Conservation (phyloP, 345 rosid genomes). For the Cardamine chenopodiifolia region DNA sequence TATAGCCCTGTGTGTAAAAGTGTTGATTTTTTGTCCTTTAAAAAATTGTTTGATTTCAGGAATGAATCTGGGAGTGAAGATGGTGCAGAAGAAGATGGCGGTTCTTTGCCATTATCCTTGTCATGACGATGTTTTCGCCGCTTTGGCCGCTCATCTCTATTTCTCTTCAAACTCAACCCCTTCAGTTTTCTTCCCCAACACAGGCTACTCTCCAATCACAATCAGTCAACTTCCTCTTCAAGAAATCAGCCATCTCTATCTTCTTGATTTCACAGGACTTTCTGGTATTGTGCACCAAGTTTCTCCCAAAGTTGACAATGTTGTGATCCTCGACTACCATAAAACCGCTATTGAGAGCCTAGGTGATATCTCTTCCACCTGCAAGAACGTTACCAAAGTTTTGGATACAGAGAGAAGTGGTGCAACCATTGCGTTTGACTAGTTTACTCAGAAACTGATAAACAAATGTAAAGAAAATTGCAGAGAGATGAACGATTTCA, state of each 20-base stretch:
- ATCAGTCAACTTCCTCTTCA: slow-evolving; percentile 58
- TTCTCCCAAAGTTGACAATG: slow-evolving; percentile 56
- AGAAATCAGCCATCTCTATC: slow-evolving; percentile 61
- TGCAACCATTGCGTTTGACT: slow-evolving; percentile 75
- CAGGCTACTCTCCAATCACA: slow-evolving; percentile 63
- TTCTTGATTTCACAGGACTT: slow-evolving; percentile 76
- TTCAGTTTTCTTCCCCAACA: slow-evolving; percentile 66
- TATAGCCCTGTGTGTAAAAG: not conserved
- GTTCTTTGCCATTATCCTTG: slow-evolving; percentile 79
- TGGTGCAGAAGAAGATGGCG: slow-evolving; percentile 52
- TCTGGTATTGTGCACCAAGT: slow-evolving; percentile 57
- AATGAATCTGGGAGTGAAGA: slow-evolving; percentile 33
- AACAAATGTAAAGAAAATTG: slow-evolving; percentile 22
- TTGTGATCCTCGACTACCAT: slow-evolving; percentile 69
- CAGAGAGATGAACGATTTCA: slow-evolving; percentile 41
- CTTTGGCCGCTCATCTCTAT: slow-evolving; percentile 73
- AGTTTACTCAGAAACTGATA: slow-evolving; percentile 56
- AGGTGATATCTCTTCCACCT: slow-evolving; percentile 35
- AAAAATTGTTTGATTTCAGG: slow-evolving; percentile 14
- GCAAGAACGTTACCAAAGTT: slow-evolving; percentile 53
- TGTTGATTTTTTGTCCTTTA: not conserved
- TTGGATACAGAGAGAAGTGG: slow-evolving; percentile 75
- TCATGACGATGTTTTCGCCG: slow-evolving; percentile 79
- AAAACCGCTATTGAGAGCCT: slow-evolving; percentile 64
- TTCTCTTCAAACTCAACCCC: slow-evolving; percentile 59